Base-by-base conservation (phyloP, 2,329 filamentous ascomycete genomes). In the Phyllosticta citrichinensis region DNA sequence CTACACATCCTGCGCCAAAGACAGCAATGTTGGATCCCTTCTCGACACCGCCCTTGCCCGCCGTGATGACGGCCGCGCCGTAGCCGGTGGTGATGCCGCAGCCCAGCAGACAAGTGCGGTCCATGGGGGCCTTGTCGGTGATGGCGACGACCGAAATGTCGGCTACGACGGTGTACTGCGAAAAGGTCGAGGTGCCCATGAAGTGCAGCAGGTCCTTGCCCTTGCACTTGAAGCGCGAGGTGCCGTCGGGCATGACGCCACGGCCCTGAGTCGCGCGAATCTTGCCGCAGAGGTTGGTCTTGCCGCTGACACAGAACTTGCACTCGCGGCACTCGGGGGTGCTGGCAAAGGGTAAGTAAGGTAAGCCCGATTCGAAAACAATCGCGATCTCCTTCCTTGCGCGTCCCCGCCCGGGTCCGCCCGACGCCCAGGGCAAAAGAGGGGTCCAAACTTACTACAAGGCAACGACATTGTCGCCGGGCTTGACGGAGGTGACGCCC, bases 241-340 rank as follows among this genome's bases (percentile, higher is more conserved):
- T 97, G 70, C 93, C 93, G 76, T 99, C 94, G 62, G 94, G 94
- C 92, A 99, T 96, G 68, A 97, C 85, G 72, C 94, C 94, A 77
- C 87, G 88, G 70, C 94, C 94, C 80, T 99, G 94, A 53, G 94
- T 97, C 54, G 91, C 90, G 70, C 94, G 88, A 77, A 99, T 99
- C 85, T 97, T 97, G 76, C 94, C 94, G 80, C 93, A 97, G 62
- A 97, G 88, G 79, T 97, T 96, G 71, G 93, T 97, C 87, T 99
- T 99, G 79, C 93, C 94, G 52, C 93, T 97, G 78, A 91, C 94
- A 87, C 94, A 99, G 84, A 97, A 97, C 81, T 97, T 97, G 86
- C 94, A 99, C 77, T 97, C 93, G 68, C 85, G 82, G 81, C 94
- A 97, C 80, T 97, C 93, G 66, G 94, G 94, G 55, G 92, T 97